These are phyloP conservation scores for Euptelea pleiosperma DNA, from an alignment of 164 flowering plant genomes.

Conservation along the genomic window DNA sequence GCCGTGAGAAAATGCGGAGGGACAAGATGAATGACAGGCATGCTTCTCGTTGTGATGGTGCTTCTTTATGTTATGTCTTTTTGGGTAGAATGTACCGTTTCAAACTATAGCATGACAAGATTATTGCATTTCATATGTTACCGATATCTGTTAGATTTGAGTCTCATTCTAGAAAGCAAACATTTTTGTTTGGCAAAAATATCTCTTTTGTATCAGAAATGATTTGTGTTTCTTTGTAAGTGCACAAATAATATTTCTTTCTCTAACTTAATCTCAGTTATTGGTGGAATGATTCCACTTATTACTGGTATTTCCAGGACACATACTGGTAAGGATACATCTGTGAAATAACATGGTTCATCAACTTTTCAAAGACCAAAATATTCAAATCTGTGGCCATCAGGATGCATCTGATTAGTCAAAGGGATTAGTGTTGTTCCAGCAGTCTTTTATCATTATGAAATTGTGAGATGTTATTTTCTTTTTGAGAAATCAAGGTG, in stretches of 20 bases:
- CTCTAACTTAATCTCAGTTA: too few relatives aligned
- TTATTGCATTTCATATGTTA: neutral
- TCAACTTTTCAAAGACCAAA: neutral
- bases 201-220: neutral
- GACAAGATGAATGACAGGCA: conserved; percentile 62
- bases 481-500: neutral
- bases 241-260: neutral
- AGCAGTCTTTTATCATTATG: neutral
- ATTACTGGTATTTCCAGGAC: too few relatives aligned
- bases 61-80: neutral
- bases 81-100: neutral
- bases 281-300: too few relatives aligned
- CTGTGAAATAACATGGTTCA: neutral
- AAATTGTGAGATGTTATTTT: neutral
- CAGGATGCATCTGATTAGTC: neutral
- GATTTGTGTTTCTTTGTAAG: neutral
- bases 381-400: neutral
- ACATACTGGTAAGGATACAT: too few relatives aligned
- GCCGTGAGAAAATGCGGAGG: conserved; percentile 57
- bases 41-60: conserved; percentile 2
- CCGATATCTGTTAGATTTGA: neutral
- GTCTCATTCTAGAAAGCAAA: neutral
- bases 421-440: neutral
- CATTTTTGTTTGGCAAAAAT: neutral
- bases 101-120: neutral